Evolutionary conservation across 1,284 basidiomycete species (phyloP).

Genomic region (Phenoliferia sp.): DNA sequence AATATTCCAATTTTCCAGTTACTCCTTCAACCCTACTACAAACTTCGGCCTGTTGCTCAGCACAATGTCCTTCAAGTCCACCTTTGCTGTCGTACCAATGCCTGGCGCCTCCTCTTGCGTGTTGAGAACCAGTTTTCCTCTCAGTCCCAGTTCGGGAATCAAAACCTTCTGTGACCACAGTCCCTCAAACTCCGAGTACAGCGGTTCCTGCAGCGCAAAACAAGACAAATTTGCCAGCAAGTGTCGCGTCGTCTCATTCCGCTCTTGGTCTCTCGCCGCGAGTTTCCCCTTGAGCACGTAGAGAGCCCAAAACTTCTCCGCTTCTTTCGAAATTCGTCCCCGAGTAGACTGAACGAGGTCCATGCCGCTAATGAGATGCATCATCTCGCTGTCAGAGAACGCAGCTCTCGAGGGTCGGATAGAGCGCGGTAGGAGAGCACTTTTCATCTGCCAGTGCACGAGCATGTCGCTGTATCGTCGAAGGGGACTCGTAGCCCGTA

Average conservation of each 20-base stretch:
- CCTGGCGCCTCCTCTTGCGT: background rate
- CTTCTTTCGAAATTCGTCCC: conserved; percentile 8
- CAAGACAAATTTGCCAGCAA: conserved; percentile 16
- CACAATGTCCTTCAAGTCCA: conserved; percentile 17
- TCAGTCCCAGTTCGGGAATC: conserved; percentile 22
- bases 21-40: conserved; percentile 7
- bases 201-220: conserved; percentile 13
- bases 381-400: conserved; percentile 1
- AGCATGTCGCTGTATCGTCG: conserved; percentile 80
- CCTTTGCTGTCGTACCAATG: conserved; percentile 12
- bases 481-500: conserved; percentile 80
- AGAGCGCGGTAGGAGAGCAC: conserved; percentile 50
- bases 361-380: conserved; percentile 8
- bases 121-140: conserved; percentile 10
- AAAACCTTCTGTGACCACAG: conserved; percentile 18
- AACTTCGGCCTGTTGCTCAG: conserved; percentile 11
- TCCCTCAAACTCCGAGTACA: conserved; percentile 9
- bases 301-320: conserved; percentile 25
- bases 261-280: background rate
- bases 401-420: background rate
- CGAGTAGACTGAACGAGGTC: conserved; percentile 13
- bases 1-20: background rate
- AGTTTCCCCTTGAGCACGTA: conserved; percentile 28
- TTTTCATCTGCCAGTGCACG: conserved; percentile 91
- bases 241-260: conserved; percentile 9